These are phyloP conservation scores for Trametes punicea DNA, from an alignment of 768 basidiomycete species.

Conservation along the genomic window DNA sequence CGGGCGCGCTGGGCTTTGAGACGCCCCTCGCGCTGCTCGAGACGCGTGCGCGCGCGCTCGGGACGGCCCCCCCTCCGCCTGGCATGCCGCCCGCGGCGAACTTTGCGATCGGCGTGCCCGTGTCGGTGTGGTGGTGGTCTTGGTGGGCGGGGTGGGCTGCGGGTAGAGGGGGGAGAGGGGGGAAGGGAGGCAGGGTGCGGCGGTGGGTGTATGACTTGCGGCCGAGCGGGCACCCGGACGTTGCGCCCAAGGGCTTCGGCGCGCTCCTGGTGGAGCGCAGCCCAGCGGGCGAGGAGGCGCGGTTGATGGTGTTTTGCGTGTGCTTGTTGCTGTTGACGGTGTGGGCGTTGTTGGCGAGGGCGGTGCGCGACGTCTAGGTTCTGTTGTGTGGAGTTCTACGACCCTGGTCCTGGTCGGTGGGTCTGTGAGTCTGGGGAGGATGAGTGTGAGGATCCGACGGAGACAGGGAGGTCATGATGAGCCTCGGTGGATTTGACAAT, in stretches of 20 bases:
- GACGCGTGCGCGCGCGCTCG: constrained; percentile 2
- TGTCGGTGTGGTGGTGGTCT: neutral
- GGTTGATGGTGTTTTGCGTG: constrained; percentile 54
- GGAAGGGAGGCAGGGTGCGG: constrained; percentile 20
- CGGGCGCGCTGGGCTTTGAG: constrained; percentile 8
- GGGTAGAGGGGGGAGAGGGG: neutral
- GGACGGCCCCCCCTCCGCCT: neutral
- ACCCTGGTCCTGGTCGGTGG: too few species aligned
- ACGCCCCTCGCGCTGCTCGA: constrained; percentile 5
- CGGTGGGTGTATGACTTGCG: constrained; percentile 32
- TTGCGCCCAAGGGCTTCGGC: constrained; percentile 39
- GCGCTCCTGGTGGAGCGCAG: constrained; percentile 54
- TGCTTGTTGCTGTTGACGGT: constrained; percentile 47
- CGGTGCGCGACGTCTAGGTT: constrained; percentile 3
- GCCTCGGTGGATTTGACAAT: too few species aligned
- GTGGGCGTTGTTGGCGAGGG: constrained; percentile 40
- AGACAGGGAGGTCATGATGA: too few species aligned
- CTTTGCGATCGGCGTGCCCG: neutral
- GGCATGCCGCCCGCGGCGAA: neutral
- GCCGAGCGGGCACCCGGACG: constrained; percentile 35
- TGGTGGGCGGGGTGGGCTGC: neutral
- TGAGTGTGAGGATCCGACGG: too few species aligned
- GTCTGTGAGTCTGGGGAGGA: too few species aligned
- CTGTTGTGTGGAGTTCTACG: too few species aligned
- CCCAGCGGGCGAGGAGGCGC: constrained; percentile 65